phyloP scores from a whole-genome alignment of 78 protist species.

The Creolimax fragrantissima region DNA sequence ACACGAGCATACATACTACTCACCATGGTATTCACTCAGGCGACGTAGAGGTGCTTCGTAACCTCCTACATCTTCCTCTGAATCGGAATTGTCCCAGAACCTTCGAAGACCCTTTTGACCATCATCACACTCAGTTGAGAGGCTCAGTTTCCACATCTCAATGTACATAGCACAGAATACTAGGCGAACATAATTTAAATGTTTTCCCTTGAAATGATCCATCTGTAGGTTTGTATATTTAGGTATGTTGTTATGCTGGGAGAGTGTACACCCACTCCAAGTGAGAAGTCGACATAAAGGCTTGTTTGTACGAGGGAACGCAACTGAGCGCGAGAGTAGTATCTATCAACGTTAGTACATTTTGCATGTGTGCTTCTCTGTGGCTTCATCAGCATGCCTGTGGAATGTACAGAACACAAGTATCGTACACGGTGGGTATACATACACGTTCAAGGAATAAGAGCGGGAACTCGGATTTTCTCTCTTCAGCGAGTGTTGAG shows the following conservation, averaged over 20 bases:
- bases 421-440: no score
- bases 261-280: no score
- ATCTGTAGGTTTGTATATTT: not conserved
- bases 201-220: not conserved
- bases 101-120: not conserved
- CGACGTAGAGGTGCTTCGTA: not conserved
- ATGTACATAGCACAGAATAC: not conserved
- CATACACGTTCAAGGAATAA: no score
- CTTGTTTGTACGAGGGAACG: no score
- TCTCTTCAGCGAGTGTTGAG: not conserved
- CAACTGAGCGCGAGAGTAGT: no score
- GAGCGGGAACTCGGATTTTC: no score
- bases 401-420: no score
- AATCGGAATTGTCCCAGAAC: not conserved
- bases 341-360: no score
- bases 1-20: no score
- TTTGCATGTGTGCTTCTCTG: no score
- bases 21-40: not conserved
- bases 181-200: not conserved
- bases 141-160: not conserved
- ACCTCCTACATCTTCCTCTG: not conserved
- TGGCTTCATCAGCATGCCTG: no score
- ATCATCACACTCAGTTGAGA: not conserved
- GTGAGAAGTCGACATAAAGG: no score
- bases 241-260: not conserved